Percentiles rank a stretch among this genome's conserved stretches.
Evolutionary conservation across 2,329 filamentous ascomycete genomes (phyloP).

Genomic region (Colletotrichum sp.): DNA sequence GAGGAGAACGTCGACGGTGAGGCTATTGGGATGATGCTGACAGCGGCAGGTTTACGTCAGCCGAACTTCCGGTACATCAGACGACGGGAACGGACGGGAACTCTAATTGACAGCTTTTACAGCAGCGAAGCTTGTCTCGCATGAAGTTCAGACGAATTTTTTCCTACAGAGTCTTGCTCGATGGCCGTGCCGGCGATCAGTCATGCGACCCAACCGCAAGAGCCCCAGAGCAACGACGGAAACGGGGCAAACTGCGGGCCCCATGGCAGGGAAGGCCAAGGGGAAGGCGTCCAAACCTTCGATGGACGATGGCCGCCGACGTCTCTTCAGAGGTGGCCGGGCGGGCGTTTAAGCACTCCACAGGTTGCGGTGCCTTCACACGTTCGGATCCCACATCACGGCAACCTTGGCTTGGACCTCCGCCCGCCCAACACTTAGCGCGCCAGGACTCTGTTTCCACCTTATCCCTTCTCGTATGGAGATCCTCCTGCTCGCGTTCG

Average conservation of each 20-base stretch:
- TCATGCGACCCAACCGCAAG: neutral
- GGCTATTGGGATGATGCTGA: conserved; percentile 2
- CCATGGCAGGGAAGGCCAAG: neutral
- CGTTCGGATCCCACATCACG: conserved; percentile 7
- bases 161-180: neutral
- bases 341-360: neutral
- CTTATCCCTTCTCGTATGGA: neutral
- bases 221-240: neutral
- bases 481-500: neutral
- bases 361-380: neutral
- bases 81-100: neutral
- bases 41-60: neutral
- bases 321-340: neutral
- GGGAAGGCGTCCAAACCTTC: neutral
- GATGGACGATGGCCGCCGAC: neutral
- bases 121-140: neutral
- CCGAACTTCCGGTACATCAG: neutral
- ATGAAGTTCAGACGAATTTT: neutral
- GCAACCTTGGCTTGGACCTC: neutral
- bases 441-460: neutral
- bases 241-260: neutral
- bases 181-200: neutral
- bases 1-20: neutral
- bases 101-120: neutral
- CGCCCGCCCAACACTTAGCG: neutral